Base-by-base conservation (phyloP, 2,329 filamentous ascomycete genomes). In the Calonectria pseudoturangicola region DNA sequence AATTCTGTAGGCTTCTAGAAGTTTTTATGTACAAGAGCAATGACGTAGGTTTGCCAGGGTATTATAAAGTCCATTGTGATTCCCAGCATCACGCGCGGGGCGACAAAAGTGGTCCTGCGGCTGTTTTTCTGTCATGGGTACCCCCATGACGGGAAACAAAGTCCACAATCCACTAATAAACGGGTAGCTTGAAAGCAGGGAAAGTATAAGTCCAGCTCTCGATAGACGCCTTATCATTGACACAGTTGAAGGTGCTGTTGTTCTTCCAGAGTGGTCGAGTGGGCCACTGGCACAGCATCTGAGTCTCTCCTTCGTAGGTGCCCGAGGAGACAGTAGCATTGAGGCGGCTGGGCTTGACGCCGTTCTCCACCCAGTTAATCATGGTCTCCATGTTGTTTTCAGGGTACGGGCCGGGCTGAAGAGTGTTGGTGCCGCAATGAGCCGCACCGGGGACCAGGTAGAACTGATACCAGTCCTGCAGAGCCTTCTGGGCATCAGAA, bases 361-460 rank as follows among this genome's bases (percentile, higher is more conserved):
- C 93, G 73, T 93, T 94, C 75, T 89, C 89, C 12, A 94, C 85
- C 77, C 88, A 94, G 78, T 94, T 91, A 79, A 95, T 93, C n/a
- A 92, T 90, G 2, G 91, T 93, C 2, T 92, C 90, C 81, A 94
- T 91, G 50, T 94, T 92, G 6, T 91, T 91, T 73, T 91, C 86
- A 0, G 86, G 87, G 76, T 84, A 88, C 0, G 85, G 84, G 0
- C 84, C 85, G 0, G 86, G 86, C 81, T 88, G 85, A 1, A 85
- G 80, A 6, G 79, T 69, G 80, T 89, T 89, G 33, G 81, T 78
- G 0, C 83, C 81, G 74, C 89, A 91, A 81, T 90, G 89, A 0
- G 83, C 88, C 0, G 86, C 89, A 28, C 89, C 89, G 0, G 89
- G 89, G 21, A 91, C 77, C 0, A 90, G 84, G 81, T 87, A 91